A percentile compares a stretch with the other conserved stretches of the same genome.
Evolutionary conservation across 352 stramenopile species (phyloP).

Genomic region (Pseudoperonospora humuli): DNA sequence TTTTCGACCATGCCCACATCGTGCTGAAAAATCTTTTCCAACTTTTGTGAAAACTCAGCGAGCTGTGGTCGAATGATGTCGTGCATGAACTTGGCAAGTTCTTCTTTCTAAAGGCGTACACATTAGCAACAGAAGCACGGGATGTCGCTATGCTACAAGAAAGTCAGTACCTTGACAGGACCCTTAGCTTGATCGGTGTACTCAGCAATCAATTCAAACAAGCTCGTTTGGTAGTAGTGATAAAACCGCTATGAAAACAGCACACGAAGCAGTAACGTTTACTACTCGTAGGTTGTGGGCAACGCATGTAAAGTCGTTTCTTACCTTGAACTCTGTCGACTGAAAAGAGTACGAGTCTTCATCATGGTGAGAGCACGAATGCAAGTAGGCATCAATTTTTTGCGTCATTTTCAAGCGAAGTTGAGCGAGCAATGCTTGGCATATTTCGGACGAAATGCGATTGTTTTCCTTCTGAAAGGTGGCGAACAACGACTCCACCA

Average conservation of each 20-base stretch:
- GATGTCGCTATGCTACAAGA: not conserved
- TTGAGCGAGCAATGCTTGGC: slow-evolving; percentile 42
- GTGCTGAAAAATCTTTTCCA: slow-evolving; percentile 57
- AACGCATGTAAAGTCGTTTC: not conserved
- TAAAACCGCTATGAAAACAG: slow-evolving; percentile 52
- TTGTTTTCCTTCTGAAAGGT: slow-evolving; percentile 75
- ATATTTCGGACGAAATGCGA: slow-evolving; percentile 49
- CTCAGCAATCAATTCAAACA: slow-evolving; percentile 62
- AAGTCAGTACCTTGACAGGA: slow-evolving; percentile 38
- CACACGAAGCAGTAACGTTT: not conserved
- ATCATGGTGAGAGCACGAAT: slow-evolving; percentile 31
- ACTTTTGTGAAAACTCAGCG: slow-evolving; percentile 36
- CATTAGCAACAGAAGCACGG: not conserved
- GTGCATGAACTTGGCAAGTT: slow-evolving; percentile 61
- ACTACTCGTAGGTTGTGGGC: not conserved
- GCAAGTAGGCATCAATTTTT: slow-evolving; percentile 48
- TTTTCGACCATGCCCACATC: slow-evolving; percentile 48
- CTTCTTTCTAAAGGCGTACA: slow-evolving; percentile 34
- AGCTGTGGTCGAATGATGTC: slow-evolving; percentile 45
- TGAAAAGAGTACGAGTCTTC: slow-evolving; percentile 62
- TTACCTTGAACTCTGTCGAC: slow-evolving; percentile 60
- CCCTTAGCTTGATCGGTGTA: slow-evolving; percentile 63
- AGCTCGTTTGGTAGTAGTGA: slow-evolving; percentile 54
- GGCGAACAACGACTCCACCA: slow-evolving; percentile 55
- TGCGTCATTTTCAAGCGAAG: slow-evolving; percentile 54